A percentile compares a stretch with the other conserved stretches of the same genome.
phyloP scores from a whole-genome alignment of 129 eudicot species.

The Kitagawia praeruptora region DNA sequence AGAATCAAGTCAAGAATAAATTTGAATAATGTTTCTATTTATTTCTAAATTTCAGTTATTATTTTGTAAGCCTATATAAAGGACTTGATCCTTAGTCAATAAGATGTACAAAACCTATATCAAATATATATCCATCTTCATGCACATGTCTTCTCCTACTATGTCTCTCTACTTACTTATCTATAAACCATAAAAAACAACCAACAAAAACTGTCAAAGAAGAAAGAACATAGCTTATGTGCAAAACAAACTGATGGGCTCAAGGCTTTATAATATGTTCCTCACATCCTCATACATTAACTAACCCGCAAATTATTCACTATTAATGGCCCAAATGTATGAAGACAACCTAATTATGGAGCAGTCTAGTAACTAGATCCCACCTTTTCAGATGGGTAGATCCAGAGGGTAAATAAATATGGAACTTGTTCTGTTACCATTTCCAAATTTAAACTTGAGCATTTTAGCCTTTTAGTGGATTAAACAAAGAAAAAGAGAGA shows the following conservation, averaged over 20 bases:
- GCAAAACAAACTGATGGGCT: not conserved
- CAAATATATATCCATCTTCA: too few species aligned
- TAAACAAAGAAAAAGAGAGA: not conserved
- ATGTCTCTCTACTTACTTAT: too few species aligned
- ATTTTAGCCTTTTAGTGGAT: not conserved
- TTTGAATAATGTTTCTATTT: too few species aligned
- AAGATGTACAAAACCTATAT: too few species aligned
- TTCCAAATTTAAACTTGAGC: not conserved
- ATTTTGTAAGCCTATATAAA: too few species aligned
- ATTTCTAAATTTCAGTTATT: too few species aligned
- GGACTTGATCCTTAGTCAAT: too few species aligned
- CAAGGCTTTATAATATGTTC: not conserved
- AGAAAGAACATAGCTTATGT: not conserved
- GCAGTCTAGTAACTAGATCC: not conserved
- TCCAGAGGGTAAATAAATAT: not conserved
- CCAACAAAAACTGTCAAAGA: too few species aligned
- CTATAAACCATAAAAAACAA: too few species aligned
- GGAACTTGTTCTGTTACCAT: not conserved
- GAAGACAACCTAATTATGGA: not conserved
- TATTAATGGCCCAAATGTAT: not conserved
- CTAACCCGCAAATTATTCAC: not conserved
- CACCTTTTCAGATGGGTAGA: not conserved
- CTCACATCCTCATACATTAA: not conserved
- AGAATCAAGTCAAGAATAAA: too few species aligned
- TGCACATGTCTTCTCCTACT: too few species aligned